Percentiles rank a stretch among this genome's conserved stretches.
These are phyloP conservation scores for Claviceps paspali DNA, from an alignment of 2,329 filamentous ascomycete species.

Conservation along the genomic window DNA sequence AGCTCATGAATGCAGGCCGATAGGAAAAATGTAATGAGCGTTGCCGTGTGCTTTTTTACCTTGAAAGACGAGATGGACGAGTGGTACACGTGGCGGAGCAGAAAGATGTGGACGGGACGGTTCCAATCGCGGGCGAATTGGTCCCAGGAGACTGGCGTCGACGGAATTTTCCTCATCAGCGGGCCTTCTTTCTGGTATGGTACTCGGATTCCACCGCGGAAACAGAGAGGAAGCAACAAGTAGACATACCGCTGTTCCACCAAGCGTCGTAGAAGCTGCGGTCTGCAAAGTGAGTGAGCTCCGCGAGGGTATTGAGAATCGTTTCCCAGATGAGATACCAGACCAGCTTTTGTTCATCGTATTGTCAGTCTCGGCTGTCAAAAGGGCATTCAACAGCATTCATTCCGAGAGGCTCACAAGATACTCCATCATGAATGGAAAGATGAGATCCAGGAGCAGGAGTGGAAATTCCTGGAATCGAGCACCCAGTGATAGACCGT, in stretches of 20 bases:
- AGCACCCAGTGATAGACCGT: slow-evolving; percentile 41
- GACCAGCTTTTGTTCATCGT: slow-evolving; percentile 26
- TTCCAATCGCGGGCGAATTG: slow-evolving; percentile 75
- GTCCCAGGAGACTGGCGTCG: slow-evolving; percentile 49
- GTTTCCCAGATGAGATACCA: slow-evolving; percentile 78
- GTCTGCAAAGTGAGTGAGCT: slow-evolving; percentile 63
- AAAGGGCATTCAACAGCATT: no score
- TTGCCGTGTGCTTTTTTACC: slow-evolving; percentile 54
- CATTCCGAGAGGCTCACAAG: slow-evolving; percentile 25
- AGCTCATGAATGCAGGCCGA: slow-evolving; percentile 59
- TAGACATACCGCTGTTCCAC: slow-evolving; percentile 40
- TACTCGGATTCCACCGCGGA: no score
- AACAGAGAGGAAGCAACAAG: not conserved
- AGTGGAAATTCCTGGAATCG: slow-evolving; percentile 57
- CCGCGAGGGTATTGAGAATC: slow-evolving; percentile 59
- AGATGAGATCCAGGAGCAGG: slow-evolving; percentile 60
- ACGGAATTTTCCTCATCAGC: no score
- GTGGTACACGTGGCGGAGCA: slow-evolving; percentile 67
- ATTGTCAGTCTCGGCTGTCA: not conserved
- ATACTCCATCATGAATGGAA: slow-evolving; percentile 68
- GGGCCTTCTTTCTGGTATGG: no score
- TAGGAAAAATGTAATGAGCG: slow-evolving; percentile 60
- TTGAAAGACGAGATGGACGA: slow-evolving; percentile 59
- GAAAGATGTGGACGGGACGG: slow-evolving; percentile 58
- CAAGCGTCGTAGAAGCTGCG: slow-evolving; percentile 54